phyloP scores from a whole-genome alignment of 306 rosid species.

The Vachellia pachyceras region DNA sequence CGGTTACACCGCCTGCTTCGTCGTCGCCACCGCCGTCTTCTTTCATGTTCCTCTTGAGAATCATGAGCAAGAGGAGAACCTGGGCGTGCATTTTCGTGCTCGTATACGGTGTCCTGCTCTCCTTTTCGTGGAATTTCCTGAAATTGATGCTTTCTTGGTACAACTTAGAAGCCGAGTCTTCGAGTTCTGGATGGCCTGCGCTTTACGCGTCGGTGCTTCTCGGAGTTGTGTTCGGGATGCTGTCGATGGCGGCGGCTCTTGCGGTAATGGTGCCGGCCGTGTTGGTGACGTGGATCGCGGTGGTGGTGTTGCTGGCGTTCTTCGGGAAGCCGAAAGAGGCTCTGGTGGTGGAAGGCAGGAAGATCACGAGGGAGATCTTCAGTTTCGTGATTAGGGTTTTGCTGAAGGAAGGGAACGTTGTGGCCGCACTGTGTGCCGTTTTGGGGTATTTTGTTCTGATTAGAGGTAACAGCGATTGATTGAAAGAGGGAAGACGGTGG shows the following conservation, averaged over 20 bases:
- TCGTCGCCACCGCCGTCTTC: conserved; percentile 43
- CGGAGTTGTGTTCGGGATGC: conserved; percentile 73
- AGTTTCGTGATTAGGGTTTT: conserved; percentile 68
- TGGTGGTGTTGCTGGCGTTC: conserved; percentile 85
- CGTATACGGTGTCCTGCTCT: conserved; percentile 62
- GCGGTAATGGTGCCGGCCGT: conserved; percentile 80
- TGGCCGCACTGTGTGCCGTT: conserved; percentile 91
- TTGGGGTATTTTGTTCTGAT: conserved; percentile 77
- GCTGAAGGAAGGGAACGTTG: conserved; percentile 88
- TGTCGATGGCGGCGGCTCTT: conserved; percentile 87
- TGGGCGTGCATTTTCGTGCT: conserved; percentile 73
- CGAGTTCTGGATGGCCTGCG: conserved; percentile 78
- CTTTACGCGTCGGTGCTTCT: conserved; percentile 84
- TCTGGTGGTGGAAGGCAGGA: conserved; percentile 87
- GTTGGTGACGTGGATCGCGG: conserved; percentile 83
- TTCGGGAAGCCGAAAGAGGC: conserved; percentile 76
- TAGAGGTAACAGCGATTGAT: conserved; percentile 53
- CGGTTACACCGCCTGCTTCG: background rate
- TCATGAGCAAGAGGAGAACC: conserved; percentile 84
- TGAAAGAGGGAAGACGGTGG: background rate
- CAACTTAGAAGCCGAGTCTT: conserved; percentile 49
- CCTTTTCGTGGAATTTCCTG: conserved; percentile 72
- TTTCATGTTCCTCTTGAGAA: conserved; percentile 50
- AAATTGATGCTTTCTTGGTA: conserved; percentile 76
- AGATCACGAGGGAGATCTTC: conserved; percentile 72